phyloP scores from a whole-genome alignment of 345 rosid genomes.

The Dimocarpus longan region DNA sequence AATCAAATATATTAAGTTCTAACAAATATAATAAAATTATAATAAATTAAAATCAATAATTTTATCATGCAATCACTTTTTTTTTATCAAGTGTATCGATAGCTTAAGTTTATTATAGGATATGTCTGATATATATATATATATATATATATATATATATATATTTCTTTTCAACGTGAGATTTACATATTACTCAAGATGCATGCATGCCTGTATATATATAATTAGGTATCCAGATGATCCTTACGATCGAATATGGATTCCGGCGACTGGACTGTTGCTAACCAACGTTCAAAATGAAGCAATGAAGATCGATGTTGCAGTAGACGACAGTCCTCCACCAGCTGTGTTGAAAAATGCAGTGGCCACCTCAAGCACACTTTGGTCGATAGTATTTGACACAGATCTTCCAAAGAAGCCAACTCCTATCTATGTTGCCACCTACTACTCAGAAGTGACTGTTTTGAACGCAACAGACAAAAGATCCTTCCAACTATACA shows the following conservation, averaged over 20 bases:
- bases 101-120: too few relatives aligned
- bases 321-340: constrained; percentile 17
- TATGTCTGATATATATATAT: too few relatives aligned
- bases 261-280: neutral
- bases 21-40: too few relatives aligned
- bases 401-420: neutral
- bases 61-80: too few relatives aligned
- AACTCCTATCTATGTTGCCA: constrained; percentile 7
- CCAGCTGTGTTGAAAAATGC: constrained; percentile 9
- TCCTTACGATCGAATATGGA: constrained; percentile 33
- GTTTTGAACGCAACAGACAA: neutral
- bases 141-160: too few relatives aligned
- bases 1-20: too few relatives aligned
- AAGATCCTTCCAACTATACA: constrained; percentile 23
- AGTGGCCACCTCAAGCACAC: neutral
- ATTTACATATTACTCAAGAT: neutral
- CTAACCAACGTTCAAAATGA: neutral
- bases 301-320: neutral
- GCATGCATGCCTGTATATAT: neutral
- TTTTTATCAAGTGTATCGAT: too few relatives aligned
- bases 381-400: neutral
- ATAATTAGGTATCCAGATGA: constrained; percentile 22
- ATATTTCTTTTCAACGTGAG: too few relatives aligned
- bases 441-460: constrained; percentile 27
- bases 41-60: too few relatives aligned